Conservation (phyloP, 352 stramenopile genomes). For the Phytophthora hybrid region DNA sequence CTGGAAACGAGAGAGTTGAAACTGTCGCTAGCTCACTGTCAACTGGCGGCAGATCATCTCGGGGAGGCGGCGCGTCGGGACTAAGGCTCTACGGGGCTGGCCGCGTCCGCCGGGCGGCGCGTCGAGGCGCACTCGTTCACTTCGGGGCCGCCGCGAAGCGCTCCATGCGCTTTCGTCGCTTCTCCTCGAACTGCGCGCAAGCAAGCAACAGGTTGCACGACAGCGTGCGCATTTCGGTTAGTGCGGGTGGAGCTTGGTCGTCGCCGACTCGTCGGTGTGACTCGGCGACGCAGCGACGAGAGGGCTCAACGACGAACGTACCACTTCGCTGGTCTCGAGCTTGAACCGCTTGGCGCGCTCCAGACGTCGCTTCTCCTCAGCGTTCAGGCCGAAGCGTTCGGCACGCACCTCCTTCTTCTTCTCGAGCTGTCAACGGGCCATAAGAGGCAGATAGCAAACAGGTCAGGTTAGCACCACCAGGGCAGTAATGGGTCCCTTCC, state of each 20-base stretch:
- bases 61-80: slow-evolving; percentile 14
- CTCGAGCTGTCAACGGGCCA: slow-evolving; percentile 57
- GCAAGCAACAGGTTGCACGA: not conserved
- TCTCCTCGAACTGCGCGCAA: slow-evolving; percentile 67
- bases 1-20: slow-evolving; percentile 2
- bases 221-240: slow-evolving; percentile 11
- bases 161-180: slow-evolving; percentile 78
- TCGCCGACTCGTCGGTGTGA: not conserved
- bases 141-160: slow-evolving; percentile 55
- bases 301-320: slow-evolving; percentile 39
- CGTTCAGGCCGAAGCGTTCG: slow-evolving; percentile 86
- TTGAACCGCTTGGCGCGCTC: slow-evolving; percentile 88
- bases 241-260: not conserved
- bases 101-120: slow-evolving; percentile 4
- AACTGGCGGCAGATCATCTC: slow-evolving; percentile 1
- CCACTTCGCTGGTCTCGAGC: slow-evolving; percentile 81
- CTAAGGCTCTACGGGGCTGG: slow-evolving; percentile 27
- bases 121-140: slow-evolving; percentile 20
- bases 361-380: slow-evolving; percentile 79
- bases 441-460: slow-evolving; percentile 2
- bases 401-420: slow-evolving; percentile 83
- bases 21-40: not conserved
- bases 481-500: slow-evolving; percentile 16
- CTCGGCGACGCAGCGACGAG: slow-evolving; percentile 9
- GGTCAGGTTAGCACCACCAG: slow-evolving; percentile 11